Evolutionary conservation across 2,329 filamentous ascomycete genomes (phyloP).

Genomic region (Thelonectria blattea): DNA sequence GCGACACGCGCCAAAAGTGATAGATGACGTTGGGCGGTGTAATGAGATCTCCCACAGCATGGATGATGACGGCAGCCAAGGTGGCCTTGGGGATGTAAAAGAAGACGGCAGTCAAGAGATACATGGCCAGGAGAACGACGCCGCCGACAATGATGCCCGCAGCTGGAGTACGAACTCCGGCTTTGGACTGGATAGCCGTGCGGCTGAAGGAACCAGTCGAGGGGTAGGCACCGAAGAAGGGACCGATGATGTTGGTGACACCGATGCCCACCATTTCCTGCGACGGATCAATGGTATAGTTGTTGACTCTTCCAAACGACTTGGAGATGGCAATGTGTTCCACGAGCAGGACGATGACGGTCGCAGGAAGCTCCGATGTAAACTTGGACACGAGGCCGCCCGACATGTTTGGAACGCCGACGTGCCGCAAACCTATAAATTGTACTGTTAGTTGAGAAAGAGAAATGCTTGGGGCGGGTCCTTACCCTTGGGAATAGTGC

Average conservation of each 20-base stretch:
- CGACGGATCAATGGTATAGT: slow-evolving; percentile 93
- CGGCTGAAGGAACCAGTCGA: slow-evolving; percentile 95
- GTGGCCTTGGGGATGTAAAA: slow-evolving; percentile 88
- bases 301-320: slow-evolving; percentile 94
- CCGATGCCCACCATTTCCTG: slow-evolving; percentile 97
- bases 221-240: slow-evolving; percentile 90
- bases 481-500: slow-evolving; percentile 73
- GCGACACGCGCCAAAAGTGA: slow-evolving; percentile 93
- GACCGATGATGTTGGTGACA: slow-evolving; percentile 85
- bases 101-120: slow-evolving; percentile 86
- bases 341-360: slow-evolving; percentile 92
- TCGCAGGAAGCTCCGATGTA: slow-evolving; percentile 75
- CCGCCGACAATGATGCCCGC: slow-evolving; percentile 87
- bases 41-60: slow-evolving; percentile 91
- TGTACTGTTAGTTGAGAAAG: neutral
- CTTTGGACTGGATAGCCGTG: slow-evolving; percentile 96
- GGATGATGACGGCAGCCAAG: slow-evolving; percentile 89
- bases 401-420: slow-evolving; percentile 74
- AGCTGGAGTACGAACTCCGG: slow-evolving; percentile 89
- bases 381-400: slow-evolving; percentile 71
- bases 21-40: slow-evolving; percentile 91
- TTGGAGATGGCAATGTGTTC: slow-evolving; percentile 98
- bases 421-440: slow-evolving; percentile 73
- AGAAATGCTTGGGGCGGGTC: neutral
- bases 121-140: slow-evolving; percentile 88